Evolutionary conservation across 78 protist species (phyloP), one percentile per base, ranked within the genome.

Genomic region (Dictyostelium capitatum): DNA sequence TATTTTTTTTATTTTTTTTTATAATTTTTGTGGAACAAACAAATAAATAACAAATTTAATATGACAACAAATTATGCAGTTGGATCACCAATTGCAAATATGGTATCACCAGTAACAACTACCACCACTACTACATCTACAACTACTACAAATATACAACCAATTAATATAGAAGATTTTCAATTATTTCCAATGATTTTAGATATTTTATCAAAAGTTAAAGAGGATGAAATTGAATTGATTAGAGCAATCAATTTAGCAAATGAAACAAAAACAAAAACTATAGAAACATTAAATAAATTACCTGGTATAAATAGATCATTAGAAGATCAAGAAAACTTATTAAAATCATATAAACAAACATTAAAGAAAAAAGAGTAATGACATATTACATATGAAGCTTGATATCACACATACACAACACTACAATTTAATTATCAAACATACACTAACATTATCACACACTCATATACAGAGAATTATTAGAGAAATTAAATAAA

Each of bases 181-280:
- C 91, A 84, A 77, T 43, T 87, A 12, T 87, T 87, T 87, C 93
- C 83, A 10, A 20, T 54, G 48, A 23, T 77, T 28, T 30, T 87
- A 64, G 93, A 87, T 74, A 87, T 87, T 17, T 77, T 87, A 0
- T 74, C 93, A 48, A 32, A 84, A 50, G 11, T 87, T 8, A 87
- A 87, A 77, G 93, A 87, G 77, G 93, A 87, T 70, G 93, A 87
- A 65, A 43, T 87, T 19, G 93, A 87, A 28, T 46, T 87, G 64
- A 59, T 74, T 23, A 74, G 79, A 64, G 93, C 93, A 37, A 65
- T 77, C n/a, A 77, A 74, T 54, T 43, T 69, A 41, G 23, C 69
- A 8, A 87, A 87, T 77, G 93, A 87, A 37, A 74, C 41, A 37
- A 19, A 20, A 41, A 28, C 50, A 4, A 59, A 77, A 65, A 19